Conservation (phyloP, 495 filamentous ascomycete genomes). For the Annulohypoxylon moriforme region DNA sequence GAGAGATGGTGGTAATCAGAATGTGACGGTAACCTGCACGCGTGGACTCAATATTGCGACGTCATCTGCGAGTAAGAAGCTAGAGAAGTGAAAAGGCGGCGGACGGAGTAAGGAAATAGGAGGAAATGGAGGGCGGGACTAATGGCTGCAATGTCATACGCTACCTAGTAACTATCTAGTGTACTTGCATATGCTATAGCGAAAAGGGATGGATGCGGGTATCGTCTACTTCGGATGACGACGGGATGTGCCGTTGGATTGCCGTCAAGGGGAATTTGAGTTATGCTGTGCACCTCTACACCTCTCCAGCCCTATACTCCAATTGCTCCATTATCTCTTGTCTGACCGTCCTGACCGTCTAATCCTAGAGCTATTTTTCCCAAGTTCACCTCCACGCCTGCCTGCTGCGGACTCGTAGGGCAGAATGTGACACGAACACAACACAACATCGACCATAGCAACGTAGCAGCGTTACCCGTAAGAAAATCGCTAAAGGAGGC, state of each 20-base stretch:
- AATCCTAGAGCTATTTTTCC: background rate
- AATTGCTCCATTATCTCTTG: background rate
- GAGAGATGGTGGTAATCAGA: constrained; percentile 45
- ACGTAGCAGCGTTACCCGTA: constrained; percentile 1
- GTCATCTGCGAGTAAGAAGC: constrained; percentile 10
- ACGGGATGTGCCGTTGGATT: background rate
- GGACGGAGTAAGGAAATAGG: background rate
- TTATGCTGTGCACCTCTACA: background rate
- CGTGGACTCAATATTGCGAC: constrained; percentile 34
- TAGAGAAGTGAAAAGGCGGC: constrained; percentile 5
- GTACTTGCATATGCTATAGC: background rate
- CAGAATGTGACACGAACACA: constrained; percentile 15
- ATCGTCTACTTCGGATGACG: constrained; percentile 5
- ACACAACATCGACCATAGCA: constrained; percentile 5
- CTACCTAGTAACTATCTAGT: too few relatives aligned
- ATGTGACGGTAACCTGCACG: constrained; percentile 40
- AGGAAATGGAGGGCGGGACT: background rate
- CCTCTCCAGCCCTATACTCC: background rate
- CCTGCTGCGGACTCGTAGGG: constrained; percentile 16
- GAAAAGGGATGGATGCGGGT: background rate
- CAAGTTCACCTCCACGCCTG: background rate
- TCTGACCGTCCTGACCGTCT: background rate
- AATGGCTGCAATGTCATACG: constrained; percentile 1
- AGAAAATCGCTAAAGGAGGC: background rate
- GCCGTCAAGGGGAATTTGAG: background rate